Evolutionary conservation across 257 asterid species (phyloP), one percentile per base, ranked within the genome.

Genomic region (Nicotiana knightiana): DNA sequence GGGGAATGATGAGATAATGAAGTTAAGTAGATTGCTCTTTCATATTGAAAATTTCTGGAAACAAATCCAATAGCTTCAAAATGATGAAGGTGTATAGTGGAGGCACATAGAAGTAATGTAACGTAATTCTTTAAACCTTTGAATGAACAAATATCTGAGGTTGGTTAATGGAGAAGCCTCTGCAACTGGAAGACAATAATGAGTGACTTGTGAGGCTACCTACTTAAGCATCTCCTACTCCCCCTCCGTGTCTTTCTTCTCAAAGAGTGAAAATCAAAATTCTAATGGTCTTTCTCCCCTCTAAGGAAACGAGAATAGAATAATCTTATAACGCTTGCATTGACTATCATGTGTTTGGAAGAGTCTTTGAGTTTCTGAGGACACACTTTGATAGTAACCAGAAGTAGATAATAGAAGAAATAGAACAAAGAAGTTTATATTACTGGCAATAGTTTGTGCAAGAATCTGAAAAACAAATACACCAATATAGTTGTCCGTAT

Each of bases 21-120:
- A 73, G 79, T 73, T 75, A 26, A 46, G 26, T 75, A 73, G 79
- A 58, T 73, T 48, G 43, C 63, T 51, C 79, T 51, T 48, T 75
- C 63, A 75, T 75, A 24, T 37, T 51, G 46, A 51, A 48, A 73
- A 32, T 75, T n/a, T 75, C 28, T 75, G 28, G 16, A 51, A 75
- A 75, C 62, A 75, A 64, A 75, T 75, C 63, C 43, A 75, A 16
- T 26, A 18, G 16, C 9, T 75, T 26, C 63, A 75, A 48, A 71
- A 24, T 48, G 43, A 48, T 7, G 79, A 48, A 26, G 79, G 13
- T 73, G 62, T 48, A 15, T 15, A 71, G 11, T 43, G 61, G 48
- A 48, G 51, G 26, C 39, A 71, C 16, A 53, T 46, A 24, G 61
- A 71, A 26, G 35, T 73, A 26, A 51, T 75, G 28, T 75, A 75